These are phyloP conservation scores for Suhomyces sp. DNA, from an alignment of 805 yeast species.

Conservation along the genomic window DNA sequence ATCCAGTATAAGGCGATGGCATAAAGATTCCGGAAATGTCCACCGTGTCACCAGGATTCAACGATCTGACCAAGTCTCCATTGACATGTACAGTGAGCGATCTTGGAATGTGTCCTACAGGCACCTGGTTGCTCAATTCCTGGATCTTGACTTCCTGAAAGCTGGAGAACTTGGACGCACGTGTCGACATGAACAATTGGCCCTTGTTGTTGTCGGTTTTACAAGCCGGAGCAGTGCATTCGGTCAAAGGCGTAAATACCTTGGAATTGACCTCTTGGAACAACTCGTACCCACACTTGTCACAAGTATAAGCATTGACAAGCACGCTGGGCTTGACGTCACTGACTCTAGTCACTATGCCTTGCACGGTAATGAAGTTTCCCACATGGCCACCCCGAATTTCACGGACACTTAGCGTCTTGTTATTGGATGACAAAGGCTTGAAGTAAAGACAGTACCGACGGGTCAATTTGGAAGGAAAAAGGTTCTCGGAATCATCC, in stretches of 20 bases:
- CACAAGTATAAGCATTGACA: slow-evolving; percentile 96
- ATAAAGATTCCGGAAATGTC: slow-evolving; percentile 89
- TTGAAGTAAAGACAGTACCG: slow-evolving; percentile 84
- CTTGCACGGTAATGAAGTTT: slow-evolving; percentile 82
- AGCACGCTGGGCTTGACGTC: slow-evolving; percentile 92
- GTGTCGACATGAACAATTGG: slow-evolving; percentile 83
- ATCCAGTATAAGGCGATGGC: slow-evolving; percentile 96
- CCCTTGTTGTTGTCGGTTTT: slow-evolving; percentile 77
- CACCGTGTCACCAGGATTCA: slow-evolving; percentile 92
- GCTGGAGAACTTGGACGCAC: slow-evolving; percentile 93
- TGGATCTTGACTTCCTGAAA: slow-evolving; percentile 95
- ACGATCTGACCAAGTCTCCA: slow-evolving; percentile 82
- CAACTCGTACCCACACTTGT: slow-evolving; percentile 92
- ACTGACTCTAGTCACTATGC: slow-evolving; percentile 91
- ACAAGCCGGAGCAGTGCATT: slow-evolving; percentile 84
- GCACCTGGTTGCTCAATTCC: slow-evolving; percentile 94
- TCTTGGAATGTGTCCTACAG: slow-evolving; percentile 97
- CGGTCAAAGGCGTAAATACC: slow-evolving; percentile 81
- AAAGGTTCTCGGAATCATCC: slow-evolving; percentile 45
- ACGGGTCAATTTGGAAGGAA: slow-evolving; percentile 84
- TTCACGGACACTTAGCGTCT: slow-evolving; percentile 84
- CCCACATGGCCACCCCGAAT: slow-evolving; percentile 84
- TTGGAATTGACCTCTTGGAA: slow-evolving; percentile 90
- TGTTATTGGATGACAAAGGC: slow-evolving; percentile 57
- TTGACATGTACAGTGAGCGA: slow-evolving; percentile 80